phyloP scores from a whole-genome alignment of 2,329 filamentous ascomycete species.

The Pseudogymnoascus destructans region DNA sequence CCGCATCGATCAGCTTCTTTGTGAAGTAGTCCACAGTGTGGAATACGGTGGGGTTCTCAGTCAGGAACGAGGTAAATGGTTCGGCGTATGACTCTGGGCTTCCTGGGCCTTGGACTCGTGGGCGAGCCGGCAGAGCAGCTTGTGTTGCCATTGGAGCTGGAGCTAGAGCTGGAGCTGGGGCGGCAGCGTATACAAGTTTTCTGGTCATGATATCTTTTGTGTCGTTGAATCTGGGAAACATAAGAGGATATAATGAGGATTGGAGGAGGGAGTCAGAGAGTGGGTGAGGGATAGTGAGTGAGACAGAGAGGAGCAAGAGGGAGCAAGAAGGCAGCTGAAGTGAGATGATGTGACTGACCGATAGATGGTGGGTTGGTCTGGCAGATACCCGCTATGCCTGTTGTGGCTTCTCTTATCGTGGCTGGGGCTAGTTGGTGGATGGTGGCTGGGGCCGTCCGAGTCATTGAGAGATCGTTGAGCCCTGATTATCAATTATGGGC shows the following conservation, averaged over 20 bases:
- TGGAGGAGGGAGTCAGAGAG: neutral
- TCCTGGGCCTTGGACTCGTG: neutral
- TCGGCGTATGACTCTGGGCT: slow-evolving; percentile 56
- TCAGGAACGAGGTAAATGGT: slow-evolving; percentile 79
- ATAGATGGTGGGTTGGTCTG: neutral
- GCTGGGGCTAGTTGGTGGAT: neutral
- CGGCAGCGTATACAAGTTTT: slow-evolving; percentile 5
- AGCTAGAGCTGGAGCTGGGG: slow-evolving; percentile 14
- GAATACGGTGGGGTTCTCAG: slow-evolving; percentile 83
- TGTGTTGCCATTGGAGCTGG: slow-evolving; percentile 11
- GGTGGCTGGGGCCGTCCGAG: neutral
- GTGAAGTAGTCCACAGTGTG: slow-evolving; percentile 75
- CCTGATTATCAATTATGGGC: neutral
- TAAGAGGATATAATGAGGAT: neutral
- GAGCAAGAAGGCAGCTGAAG: slow-evolving; percentile 3
- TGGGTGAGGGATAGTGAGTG: neutral
- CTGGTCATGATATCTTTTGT: neutral
- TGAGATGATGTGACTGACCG: slow-evolving; percentile 5
- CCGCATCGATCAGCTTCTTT: slow-evolving; percentile 54
- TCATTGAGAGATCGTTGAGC: neutral
- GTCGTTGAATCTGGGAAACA: slow-evolving; percentile 2
- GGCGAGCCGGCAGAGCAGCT: neutral
- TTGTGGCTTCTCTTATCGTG: neutral
- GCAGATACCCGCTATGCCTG: neutral
- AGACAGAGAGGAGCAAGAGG: neutral